Evolutionary conservation across 116 monocot genomes (phyloP).

Genomic region (Phalaenopsis hybrid): DNA sequence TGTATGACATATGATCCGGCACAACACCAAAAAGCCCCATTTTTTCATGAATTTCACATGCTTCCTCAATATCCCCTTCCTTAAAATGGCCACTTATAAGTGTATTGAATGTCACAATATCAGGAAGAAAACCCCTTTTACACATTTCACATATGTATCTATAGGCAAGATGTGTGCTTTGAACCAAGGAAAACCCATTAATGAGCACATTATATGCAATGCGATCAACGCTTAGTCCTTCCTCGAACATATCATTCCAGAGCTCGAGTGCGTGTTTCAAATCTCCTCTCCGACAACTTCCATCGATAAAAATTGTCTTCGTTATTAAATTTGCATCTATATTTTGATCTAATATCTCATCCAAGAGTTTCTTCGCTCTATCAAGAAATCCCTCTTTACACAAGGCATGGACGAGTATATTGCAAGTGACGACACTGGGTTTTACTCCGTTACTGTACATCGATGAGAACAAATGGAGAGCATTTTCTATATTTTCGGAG

Average conservation of each 20-base stretch:
- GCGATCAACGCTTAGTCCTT: constrained; percentile 31
- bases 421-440: constrained; percentile 49
- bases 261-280: constrained; percentile 33
- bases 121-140: constrained; percentile 62
- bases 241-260: constrained; percentile 39
- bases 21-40: constrained; percentile 37
- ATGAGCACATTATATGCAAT: constrained; percentile 66
- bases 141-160: constrained; percentile 51
- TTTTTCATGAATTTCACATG: constrained; percentile 32
- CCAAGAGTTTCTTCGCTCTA: constrained; percentile 36
- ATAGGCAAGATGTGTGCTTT: constrained; percentile 37
- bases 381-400: constrained; percentile 44
- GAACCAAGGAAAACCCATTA: constrained; percentile 46
- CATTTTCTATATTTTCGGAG: constrained; percentile 35
- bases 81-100: constrained; percentile 43
- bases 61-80: constrained; percentile 42
- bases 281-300: constrained; percentile 40
- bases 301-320: constrained; percentile 65
- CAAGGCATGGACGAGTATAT: constrained; percentile 51
- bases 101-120: constrained; percentile 65
- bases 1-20: constrained; percentile 49
- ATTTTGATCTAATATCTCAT: constrained; percentile 32
- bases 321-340: constrained; percentile 41
- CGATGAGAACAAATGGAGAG: constrained; percentile 49
- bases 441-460: constrained; percentile 47